Evolutionary conservation across 2,329 filamentous ascomycete species (phyloP), one percentile per base, ranked within the genome.

Genomic region (Diaporthe longicolla): DNA sequence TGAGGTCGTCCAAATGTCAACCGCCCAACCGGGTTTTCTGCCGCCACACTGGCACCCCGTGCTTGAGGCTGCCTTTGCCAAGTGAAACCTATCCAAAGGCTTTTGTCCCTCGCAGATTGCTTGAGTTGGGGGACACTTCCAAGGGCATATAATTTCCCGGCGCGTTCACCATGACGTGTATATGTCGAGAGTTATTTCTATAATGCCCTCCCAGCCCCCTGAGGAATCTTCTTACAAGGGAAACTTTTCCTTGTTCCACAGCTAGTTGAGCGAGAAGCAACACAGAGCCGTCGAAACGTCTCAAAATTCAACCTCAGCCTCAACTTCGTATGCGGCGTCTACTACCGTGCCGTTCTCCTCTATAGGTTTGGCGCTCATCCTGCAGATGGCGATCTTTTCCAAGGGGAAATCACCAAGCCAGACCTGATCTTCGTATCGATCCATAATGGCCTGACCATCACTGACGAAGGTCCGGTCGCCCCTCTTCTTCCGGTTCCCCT

Each of bases 281-380:
- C 32, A 24, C 24, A 9, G 4, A 37, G 17, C 17, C 11, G 26
- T 26, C 15, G 19, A 8, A 10, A 29, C 48, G 19, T 19, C 3
- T 24, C 77, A 85, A 57, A 88, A 79, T 21, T 72, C 79, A 48
- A 89, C 83, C 79, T 89, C 87, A 6, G 84, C 87, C 77, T 84
- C 89, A 11, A 89, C 87, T 76, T 89, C 87, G 74, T 91, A 91
- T 17, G 81, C 87, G 76, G 85, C 85, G 71, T 89, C 88, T 13
- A 87, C 89, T 2, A 87, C 85, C 26, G 80, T 80, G 0, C 83
- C 83, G 48, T 88, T 84, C 10, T 89, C 84, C 37, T 90, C 82
- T 24, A 84, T 84, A 78, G 89, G 91, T 86, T 92, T 93, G 13
- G 95, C 95, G 0, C 95, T 95, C 95, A 98, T 98, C 80, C 90